Evolutionary conservation across 768 basidiomycete genomes (phyloP).

Genomic region (Boletus insuetus): DNA sequence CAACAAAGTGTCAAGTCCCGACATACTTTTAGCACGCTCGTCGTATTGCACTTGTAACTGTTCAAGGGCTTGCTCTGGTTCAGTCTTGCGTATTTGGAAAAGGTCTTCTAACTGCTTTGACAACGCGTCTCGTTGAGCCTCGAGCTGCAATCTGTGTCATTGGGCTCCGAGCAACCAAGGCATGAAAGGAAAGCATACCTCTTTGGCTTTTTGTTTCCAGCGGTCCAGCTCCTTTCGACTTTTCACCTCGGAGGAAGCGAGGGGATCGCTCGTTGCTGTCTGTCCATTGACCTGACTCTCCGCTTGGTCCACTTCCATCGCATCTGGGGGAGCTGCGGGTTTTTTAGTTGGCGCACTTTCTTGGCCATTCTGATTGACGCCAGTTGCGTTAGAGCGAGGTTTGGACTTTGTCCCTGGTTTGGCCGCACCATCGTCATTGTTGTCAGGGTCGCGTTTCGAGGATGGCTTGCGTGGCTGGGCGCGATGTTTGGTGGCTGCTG

Average conservation of each 20-base stretch:
- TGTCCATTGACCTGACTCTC: slow-evolving; percentile 2
- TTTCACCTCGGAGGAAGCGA: slow-evolving; percentile 12
- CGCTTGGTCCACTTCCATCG: slow-evolving; percentile 15
- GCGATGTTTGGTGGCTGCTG: slow-evolving; percentile 15
- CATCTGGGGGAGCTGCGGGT: slow-evolving; percentile 5
- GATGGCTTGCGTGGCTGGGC: slow-evolving; percentile 14
- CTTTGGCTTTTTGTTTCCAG: slow-evolving; percentile 31
- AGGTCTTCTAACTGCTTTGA: slow-evolving; percentile 58
- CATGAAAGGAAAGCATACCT: slow-evolving; percentile 12
- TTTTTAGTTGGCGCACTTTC: slow-evolving; percentile 12
- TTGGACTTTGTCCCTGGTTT: slow-evolving; percentile 18
- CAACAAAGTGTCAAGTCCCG: neutral
- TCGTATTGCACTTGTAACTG: slow-evolving; percentile 51
- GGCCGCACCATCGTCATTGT: neutral
- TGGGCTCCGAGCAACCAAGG: neutral
- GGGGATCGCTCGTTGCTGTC: slow-evolving; percentile 7
- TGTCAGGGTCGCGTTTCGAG: slow-evolving; percentile 15
- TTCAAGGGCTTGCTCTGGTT: slow-evolving; percentile 56
- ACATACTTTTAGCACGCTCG: slow-evolving; percentile 49
- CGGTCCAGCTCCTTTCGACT: slow-evolving; percentile 25
- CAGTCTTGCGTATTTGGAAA: slow-evolving; percentile 56
- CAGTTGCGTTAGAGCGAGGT: slow-evolving; percentile 8
- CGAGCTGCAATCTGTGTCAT: slow-evolving; percentile 19
- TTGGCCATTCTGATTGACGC: slow-evolving; percentile 2
- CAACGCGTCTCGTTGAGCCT: slow-evolving; percentile 46